Evolutionary conservation across 1,139 yeast genomes (phyloP).

Genomic region (Pichia sp.): DNA sequence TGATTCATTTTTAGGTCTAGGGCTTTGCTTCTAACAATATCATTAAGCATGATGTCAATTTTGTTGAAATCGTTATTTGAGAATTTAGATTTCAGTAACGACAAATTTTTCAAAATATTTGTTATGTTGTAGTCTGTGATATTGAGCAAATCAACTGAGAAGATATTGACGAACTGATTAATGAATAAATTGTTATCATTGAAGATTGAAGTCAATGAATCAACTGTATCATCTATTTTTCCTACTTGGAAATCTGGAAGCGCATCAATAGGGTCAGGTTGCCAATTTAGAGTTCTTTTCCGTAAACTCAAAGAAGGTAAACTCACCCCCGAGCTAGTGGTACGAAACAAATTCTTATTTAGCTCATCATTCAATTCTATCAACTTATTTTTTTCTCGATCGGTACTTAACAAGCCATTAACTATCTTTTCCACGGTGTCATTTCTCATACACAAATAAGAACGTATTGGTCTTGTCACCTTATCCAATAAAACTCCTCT

Average conservation of each 20-base stretch:
- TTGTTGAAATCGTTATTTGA: constrained; percentile 57
- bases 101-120: constrained; percentile 39
- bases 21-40: constrained; percentile 52
- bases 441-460: constrained; percentile 60
- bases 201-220: constrained; percentile 68
- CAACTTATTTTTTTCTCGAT: constrained; percentile 39
- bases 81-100: constrained; percentile 50
- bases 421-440: constrained; percentile 74
- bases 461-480: constrained; percentile 69
- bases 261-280: constrained; percentile 91
- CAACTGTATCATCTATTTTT: constrained; percentile 64
- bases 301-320: not conserved
- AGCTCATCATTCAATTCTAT: constrained; percentile 55
- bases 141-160: constrained; percentile 58
- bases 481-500: constrained; percentile 78
- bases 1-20: constrained; percentile 34
- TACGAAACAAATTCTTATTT: constrained; percentile 22
- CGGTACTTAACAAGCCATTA: constrained; percentile 57
- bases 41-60: constrained; percentile 82
- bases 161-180: constrained; percentile 61
- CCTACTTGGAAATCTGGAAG: constrained; percentile 75
- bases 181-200: constrained; percentile 76
- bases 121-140: constrained; percentile 44
- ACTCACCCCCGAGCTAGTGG: constrained; percentile 8
- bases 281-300: constrained; percentile 52